A percentile compares a stretch with the other conserved stretches of the same genome.
phyloP scores from a whole-genome alignment of 2,329 filamentous ascomycete genomes.

The Aspergillus aculeatus region DNA sequence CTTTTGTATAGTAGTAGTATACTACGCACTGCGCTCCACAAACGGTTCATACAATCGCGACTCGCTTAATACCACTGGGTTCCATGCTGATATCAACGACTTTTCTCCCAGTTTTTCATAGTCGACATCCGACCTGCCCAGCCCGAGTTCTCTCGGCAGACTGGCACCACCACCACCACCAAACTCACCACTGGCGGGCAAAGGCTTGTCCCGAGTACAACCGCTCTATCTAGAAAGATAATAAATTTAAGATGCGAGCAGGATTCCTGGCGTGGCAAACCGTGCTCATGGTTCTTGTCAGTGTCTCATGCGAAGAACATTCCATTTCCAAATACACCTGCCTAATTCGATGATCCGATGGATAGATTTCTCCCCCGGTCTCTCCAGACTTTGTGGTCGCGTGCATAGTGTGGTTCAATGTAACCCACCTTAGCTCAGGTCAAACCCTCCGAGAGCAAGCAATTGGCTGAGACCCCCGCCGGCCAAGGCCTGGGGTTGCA shows the following conservation, averaged over 20 bases:
- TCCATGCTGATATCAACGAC: neutral
- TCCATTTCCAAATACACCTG: neutral
- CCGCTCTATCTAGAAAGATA: neutral
- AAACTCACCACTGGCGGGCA: neutral
- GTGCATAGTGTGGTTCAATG: neutral
- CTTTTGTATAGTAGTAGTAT: too few species aligned
- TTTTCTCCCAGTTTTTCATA: too few species aligned
- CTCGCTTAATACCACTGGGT: too few species aligned
- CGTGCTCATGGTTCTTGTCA: neutral
- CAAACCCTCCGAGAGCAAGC: neutral
- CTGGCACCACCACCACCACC: neutral
- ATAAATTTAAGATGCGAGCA: neutral
- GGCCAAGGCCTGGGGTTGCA: slow-evolving; percentile 28
- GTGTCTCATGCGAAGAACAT: neutral
- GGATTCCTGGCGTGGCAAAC: too few species aligned
- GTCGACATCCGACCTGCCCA: neutral
- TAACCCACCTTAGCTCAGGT: neutral
- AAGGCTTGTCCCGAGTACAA: neutral
- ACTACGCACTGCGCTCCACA: too few species aligned
- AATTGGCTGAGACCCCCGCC: slow-evolving; percentile 1
- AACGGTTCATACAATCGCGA: too few species aligned
- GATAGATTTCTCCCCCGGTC: neutral
- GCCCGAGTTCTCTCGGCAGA: neutral
- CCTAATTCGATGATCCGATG: neutral
- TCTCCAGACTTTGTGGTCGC: neutral